Conservation (phyloP, 2,329 filamentous ascomycete genomes). For the Fonsecaea pedrosoi region DNA sequence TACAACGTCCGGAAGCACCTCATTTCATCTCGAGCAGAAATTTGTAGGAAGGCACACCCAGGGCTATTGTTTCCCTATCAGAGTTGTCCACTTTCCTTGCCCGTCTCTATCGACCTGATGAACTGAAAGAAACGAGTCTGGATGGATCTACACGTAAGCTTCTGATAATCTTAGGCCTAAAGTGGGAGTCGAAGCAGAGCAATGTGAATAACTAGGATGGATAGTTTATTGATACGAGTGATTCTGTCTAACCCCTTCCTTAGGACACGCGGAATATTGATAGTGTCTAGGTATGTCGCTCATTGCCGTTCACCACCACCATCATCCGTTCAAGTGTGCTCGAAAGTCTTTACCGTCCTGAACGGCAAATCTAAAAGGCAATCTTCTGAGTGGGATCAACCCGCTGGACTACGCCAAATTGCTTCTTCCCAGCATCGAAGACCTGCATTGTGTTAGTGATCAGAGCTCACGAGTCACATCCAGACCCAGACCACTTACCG, state of each 20-base stretch:
- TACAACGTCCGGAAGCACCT: background rate
- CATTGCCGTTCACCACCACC: background rate
- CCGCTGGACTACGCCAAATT: conserved; percentile 66
- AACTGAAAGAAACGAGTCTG: background rate
- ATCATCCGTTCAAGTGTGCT: background rate
- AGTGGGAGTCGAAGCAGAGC: background rate
- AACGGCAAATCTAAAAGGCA: conserved; percentile 1
- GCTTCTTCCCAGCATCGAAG: conserved; percentile 67
- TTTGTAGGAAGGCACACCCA: background rate
- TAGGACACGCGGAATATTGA: background rate
- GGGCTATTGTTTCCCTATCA: background rate
- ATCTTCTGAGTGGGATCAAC: conserved; percentile 45
- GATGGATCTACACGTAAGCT: background rate
- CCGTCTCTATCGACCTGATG: background rate
- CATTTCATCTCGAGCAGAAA: background rate
- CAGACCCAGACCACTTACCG: conserved; percentile 52
- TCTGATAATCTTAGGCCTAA: background rate
- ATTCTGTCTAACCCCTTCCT: background rate
- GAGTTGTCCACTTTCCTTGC: background rate
- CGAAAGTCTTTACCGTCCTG: background rate
- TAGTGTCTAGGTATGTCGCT: background rate
- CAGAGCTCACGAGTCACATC: conserved; percentile 8
- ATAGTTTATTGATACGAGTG: background rate
- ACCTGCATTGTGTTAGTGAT: conserved; percentile 50
- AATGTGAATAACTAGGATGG: background rate